Conservation (phyloP, 2,329 filamentous ascomycete species). For the Magnaporthiopsis rhizophila region DNA sequence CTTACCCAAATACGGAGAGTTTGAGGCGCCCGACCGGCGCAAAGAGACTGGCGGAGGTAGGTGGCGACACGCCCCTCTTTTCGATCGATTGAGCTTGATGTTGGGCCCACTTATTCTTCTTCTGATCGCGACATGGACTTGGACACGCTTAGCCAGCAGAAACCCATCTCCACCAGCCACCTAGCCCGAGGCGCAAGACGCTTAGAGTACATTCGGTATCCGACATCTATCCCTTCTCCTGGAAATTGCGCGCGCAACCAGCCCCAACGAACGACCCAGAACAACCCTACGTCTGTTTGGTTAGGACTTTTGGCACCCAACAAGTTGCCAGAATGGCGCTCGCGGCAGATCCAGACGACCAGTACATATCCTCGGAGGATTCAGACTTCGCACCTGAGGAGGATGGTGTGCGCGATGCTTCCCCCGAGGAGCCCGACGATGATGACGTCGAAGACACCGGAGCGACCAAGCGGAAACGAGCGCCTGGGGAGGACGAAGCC, state of each 20-base stretch:
- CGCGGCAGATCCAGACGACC: constrained; percentile 30
- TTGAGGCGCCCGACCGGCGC: too few relatives aligned
- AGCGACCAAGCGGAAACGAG: constrained; percentile 25
- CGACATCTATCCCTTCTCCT: too few relatives aligned
- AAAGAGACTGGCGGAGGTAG: too few relatives aligned
- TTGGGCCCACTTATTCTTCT: neutral
- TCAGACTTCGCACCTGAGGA: constrained; percentile 63
- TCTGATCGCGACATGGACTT: neutral
- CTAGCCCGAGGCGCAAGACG: too few relatives aligned
- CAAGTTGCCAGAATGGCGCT: neutral
- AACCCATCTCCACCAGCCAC: too few relatives aligned
- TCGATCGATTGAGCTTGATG: too few relatives aligned
- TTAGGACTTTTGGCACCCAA: neutral
- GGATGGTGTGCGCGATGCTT: constrained; percentile 29
- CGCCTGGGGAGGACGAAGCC: constrained; percentile 21
- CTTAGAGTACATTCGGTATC: too few relatives aligned
- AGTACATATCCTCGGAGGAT: constrained; percentile 64
- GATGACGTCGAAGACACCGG: constrained; percentile 25
- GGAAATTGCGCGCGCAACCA: neutral
- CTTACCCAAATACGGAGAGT: neutral
- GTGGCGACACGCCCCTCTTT: too few relatives aligned
- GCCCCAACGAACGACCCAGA: neutral
- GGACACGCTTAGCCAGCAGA: neutral
- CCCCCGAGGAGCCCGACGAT: constrained; percentile 41
- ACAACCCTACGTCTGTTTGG: neutral